Conservation (phyloP, 129 eudicot genomes). For the Dittrichia graveolens region DNA sequence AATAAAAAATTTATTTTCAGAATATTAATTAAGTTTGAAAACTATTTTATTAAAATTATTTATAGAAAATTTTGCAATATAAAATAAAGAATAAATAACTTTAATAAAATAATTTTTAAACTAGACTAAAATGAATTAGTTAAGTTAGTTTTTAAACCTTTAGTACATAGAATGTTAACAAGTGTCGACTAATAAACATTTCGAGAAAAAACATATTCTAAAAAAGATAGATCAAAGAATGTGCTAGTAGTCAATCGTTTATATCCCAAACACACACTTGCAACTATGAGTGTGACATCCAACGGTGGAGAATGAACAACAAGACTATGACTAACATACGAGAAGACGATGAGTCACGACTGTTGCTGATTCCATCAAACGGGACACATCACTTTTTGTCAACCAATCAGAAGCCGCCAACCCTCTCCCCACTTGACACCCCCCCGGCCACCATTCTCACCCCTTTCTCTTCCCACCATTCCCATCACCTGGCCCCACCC, state of each 20-base stretch:
- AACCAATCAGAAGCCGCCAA: constrained; percentile 20
- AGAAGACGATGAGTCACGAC: constrained; percentile 29
- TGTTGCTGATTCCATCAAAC: constrained; percentile 31
- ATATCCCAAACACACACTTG: constrained; percentile 34
- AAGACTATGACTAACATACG: constrained; percentile 6
- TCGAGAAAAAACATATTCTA: too few species aligned
- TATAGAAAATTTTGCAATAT: too few species aligned
- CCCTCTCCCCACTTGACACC: constrained; percentile 23
- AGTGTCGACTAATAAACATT: too few species aligned
- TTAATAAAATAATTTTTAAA: too few species aligned
- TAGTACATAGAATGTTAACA: too few species aligned
- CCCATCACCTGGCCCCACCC: constrained; percentile 28
- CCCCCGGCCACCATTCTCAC: constrained; percentile 37
- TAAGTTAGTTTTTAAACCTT: too few species aligned
- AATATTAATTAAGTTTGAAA: too few species aligned
- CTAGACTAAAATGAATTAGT: too few species aligned
- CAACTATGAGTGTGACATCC: constrained; percentile 20
- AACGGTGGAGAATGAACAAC: constrained; percentile 30
- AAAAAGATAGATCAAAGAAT: neutral
- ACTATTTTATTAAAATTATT: too few species aligned
- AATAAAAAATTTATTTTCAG: too few species aligned
- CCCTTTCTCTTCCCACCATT: too few species aligned
- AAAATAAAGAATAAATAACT: too few species aligned
- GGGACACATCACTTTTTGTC: constrained; percentile 27
- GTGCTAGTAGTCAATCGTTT: neutral